Conservation (phyloP, 2,329 filamentous ascomycete species). For the Geosmithia flava region DNA sequence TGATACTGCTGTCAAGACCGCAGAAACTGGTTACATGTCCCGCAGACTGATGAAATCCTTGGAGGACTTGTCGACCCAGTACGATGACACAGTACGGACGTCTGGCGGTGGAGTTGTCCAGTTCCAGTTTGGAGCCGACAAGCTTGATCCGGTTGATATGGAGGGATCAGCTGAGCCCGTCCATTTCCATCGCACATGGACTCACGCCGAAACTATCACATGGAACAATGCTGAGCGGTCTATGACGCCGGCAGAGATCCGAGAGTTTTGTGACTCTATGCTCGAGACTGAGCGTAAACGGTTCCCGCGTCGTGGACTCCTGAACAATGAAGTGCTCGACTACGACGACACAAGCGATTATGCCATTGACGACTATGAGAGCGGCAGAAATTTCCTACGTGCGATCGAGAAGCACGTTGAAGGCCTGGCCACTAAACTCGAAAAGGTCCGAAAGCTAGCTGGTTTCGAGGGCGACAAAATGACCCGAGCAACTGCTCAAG, state of each 20-base stretch:
- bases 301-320: slow-evolving; percentile 45
- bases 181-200: slow-evolving; percentile 83
- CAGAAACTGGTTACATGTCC: slow-evolving; percentile 98
- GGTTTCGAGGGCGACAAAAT: slow-evolving; percentile 29
- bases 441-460: slow-evolving; percentile 34
- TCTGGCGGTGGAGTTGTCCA: slow-evolving; percentile 83
- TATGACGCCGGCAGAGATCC: slow-evolving; percentile 63
- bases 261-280: slow-evolving; percentile 52
- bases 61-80: slow-evolving; percentile 86
- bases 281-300: slow-evolving; percentile 57
- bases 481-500: slow-evolving; percentile 14
- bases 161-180: slow-evolving; percentile 88
- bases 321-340: slow-evolving; percentile 48
- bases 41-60: slow-evolving; percentile 95
- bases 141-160: slow-evolving; percentile 94
- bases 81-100: slow-evolving; percentile 89
- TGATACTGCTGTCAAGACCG: slow-evolving; percentile 97
- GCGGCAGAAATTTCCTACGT: slow-evolving; percentile 68
- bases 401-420: slow-evolving; percentile 64
- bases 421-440: slow-evolving; percentile 48
- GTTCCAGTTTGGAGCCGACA: slow-evolving; percentile 95
- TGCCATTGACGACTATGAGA: slow-evolving; percentile 67
- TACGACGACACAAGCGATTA: slow-evolving; percentile 61
- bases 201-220: slow-evolving; percentile 62
- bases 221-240: slow-evolving; percentile 67